phyloP scores from a whole-genome alignment of 495 filamentous ascomycete genomes.

The Elaphomyces granulatus region DNA sequence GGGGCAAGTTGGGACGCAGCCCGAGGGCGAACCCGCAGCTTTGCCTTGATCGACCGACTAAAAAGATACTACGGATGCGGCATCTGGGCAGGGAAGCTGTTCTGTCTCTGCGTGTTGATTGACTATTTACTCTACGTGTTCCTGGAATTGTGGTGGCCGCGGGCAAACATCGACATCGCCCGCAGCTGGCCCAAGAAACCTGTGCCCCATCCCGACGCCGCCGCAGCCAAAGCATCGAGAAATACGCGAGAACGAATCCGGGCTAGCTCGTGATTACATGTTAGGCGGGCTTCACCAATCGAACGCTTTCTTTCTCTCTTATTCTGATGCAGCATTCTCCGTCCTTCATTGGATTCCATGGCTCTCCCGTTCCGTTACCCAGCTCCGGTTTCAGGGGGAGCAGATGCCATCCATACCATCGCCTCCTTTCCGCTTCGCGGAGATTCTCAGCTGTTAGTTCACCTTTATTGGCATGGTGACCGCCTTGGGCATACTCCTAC shows the following conservation, averaged over 20 bases:
- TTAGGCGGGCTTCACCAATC: neutral
- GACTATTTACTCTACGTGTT: constrained; percentile 82
- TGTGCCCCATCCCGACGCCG: constrained; percentile 6
- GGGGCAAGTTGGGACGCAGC: constrained; percentile 51
- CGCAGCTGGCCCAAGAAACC: constrained; percentile 79
- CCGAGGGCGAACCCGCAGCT: constrained; percentile 64
- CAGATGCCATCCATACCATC: neutral
- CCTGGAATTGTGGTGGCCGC: constrained; percentile 74
- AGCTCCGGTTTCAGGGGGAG: constrained; percentile 28
- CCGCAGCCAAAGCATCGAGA: constrained; percentile 2
- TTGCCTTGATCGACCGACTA: constrained; percentile 82
- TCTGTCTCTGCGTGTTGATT: constrained; percentile 85
- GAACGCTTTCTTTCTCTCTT: neutral
- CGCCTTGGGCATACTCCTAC: constrained; percentile 12
- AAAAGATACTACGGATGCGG: constrained; percentile 98
- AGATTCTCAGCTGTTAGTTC: constrained; percentile 28
- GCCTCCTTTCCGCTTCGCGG: neutral
- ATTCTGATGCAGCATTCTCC: neutral
- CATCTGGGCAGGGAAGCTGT: constrained; percentile 97
- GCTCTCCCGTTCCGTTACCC: neutral
- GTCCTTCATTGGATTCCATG: neutral
- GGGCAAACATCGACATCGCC: constrained; percentile 73
- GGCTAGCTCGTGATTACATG: constrained; percentile 1
- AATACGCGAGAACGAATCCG: constrained; percentile 4
- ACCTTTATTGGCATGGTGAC: constrained; percentile 18